These are phyloP conservation scores for Diversispora eburnea DNA, from an alignment of 192 early-diverging fungal species.

Conservation along the genomic window DNA sequence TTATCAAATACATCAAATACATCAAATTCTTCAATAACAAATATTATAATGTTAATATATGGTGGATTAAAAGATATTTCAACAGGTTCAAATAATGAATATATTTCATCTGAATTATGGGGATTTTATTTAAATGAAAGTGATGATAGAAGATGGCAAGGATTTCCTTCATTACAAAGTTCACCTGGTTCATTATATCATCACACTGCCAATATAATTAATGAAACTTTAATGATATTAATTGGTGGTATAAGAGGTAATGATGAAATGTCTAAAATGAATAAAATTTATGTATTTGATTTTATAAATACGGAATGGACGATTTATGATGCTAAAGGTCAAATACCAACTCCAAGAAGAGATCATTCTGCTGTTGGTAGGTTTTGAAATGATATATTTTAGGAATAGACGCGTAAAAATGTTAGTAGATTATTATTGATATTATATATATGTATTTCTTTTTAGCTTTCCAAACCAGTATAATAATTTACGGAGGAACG, in stretches of 20 bases:
- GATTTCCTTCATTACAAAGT: background rate
- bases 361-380: conserved; percentile 29
- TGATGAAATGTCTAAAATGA: background rate
- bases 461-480: conserved; percentile 7
- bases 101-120: background rate
- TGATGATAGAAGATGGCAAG: background rate
- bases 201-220: conserved; percentile 10
- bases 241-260: background rate
- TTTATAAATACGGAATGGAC: conserved; percentile 14
- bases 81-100: background rate
- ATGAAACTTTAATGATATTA: conserved; percentile 6
- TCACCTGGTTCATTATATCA: background rate
- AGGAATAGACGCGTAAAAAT: too few relatives aligned
- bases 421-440: too few relatives aligned
- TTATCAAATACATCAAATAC: too few relatives aligned
- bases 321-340: background rate
- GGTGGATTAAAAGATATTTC: background rate
- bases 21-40: too few relatives aligned
- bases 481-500: conserved; percentile 33
- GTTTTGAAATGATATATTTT: background rate
- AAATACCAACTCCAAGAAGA: conserved; percentile 17
- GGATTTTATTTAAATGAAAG: background rate
- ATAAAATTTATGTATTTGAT: conserved; percentile 27
- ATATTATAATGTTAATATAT: conserved; percentile 12
- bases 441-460: background rate